Percentiles rank a stretch among this genome's conserved stretches.
Conservation (phyloP, 2,329 filamentous ascomycete species). For the Rhynchosporium graminicola region DNA sequence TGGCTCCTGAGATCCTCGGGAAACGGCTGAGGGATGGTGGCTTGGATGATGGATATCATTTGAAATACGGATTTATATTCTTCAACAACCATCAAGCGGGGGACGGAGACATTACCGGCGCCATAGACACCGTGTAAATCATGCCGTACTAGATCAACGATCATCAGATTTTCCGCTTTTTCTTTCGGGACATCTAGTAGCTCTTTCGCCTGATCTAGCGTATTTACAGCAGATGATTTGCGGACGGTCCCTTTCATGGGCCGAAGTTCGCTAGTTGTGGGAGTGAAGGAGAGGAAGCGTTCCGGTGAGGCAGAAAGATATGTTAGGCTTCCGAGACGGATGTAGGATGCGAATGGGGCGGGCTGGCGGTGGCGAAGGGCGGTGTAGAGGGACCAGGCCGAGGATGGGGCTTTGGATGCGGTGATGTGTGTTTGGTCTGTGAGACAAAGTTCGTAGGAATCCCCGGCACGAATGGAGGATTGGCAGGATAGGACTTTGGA, state of each 20-base stretch:
- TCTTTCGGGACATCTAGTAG: conserved; percentile 84
- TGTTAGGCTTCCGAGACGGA: conserved; percentile 68
- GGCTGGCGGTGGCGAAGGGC: conserved; percentile 38
- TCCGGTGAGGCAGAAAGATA: conserved; percentile 85
- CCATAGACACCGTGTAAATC: conserved; percentile 86
- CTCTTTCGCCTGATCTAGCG: conserved; percentile 68
- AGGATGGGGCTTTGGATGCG: conserved; percentile 17
- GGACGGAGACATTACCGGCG: conserved; percentile 70
- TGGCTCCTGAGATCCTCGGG: neutral
- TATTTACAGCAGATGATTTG: conserved; percentile 66
- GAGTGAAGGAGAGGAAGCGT: conserved; percentile 75
- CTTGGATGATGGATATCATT: conserved; percentile 86
- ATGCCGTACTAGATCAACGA: conserved; percentile 93
- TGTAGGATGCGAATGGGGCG: conserved; percentile 68
- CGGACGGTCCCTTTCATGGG: conserved; percentile 98
- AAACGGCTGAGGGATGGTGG: conserved; percentile 50
- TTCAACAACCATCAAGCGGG: conserved; percentile 81
- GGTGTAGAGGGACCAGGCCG: conserved; percentile 39
- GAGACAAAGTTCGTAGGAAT: conserved; percentile 46
- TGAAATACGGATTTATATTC: conserved; percentile 91
- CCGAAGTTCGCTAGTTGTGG: conserved; percentile 72
- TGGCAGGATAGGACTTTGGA: conserved; percentile 42
- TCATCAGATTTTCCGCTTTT: conserved; percentile 96
- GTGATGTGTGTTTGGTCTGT: conserved; percentile 40
- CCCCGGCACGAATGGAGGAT: conserved; percentile 41